phyloP scores from a whole-genome alignment of 2,329 filamentous ascomycete species.

The Colletotrichum limetticola region DNA sequence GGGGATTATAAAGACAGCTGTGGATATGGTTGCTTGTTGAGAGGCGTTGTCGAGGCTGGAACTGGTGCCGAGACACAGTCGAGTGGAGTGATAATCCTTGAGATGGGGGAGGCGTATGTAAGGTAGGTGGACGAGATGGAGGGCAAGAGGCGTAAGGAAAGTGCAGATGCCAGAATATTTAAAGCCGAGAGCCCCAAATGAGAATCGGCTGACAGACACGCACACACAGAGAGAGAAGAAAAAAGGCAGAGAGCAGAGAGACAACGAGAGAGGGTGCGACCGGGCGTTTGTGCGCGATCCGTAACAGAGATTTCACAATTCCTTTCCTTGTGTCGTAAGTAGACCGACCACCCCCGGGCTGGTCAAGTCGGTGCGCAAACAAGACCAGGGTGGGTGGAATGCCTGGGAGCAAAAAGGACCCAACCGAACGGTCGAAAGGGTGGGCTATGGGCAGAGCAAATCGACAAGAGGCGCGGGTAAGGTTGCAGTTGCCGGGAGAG shows the following conservation, averaged over 20 bases:
- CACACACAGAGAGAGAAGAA: not conserved
- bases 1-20: not conserved
- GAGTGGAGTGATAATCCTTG: constrained; percentile 4
- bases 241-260: constrained; percentile 3
- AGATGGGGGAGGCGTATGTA: constrained; percentile 1
- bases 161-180: constrained; percentile 32
- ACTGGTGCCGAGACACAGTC: constrained; percentile 6
- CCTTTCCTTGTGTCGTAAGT: constrained; percentile 29
- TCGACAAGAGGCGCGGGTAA: constrained; percentile 31
- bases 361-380: constrained; percentile 33
- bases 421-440: constrained; percentile 34
- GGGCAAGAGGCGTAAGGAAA: not conserved
- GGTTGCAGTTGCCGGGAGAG: constrained; percentile 36
- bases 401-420: constrained; percentile 25
- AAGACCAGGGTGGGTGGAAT: constrained; percentile 32
- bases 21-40: constrained; percentile 5
- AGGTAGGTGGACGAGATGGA: constrained; percentile 3
- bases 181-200: constrained; percentile 2
- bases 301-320: constrained; percentile 35
- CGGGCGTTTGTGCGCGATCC: constrained; percentile 32
- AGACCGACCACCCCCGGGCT: constrained; percentile 13
- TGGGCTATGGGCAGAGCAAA: constrained; percentile 28
- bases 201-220: constrained; percentile 14
- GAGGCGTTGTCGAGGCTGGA: constrained; percentile 6
- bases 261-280: constrained; percentile 6